Base-by-base conservation (phyloP, 1,284 basidiomycete species). In the Fistulina hepatica region DNA sequence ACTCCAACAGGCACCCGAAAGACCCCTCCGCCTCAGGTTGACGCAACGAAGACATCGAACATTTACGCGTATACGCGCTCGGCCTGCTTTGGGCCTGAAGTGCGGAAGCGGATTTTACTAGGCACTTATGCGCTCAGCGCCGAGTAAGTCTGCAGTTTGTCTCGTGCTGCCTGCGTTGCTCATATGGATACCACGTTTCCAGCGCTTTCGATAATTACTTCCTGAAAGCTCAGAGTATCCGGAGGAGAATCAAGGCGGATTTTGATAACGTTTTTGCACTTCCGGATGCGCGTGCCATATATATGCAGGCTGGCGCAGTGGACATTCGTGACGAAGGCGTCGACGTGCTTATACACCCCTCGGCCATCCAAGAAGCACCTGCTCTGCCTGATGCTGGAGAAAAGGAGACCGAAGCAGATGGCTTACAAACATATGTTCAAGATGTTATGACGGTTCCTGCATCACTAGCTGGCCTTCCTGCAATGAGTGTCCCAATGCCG, bases 201-300 rank as follows among this genome's bases (percentile, higher is more conserved):
- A 94, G 89, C 46, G 91, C 90, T 11, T 95, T 93, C 55, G 85
- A 97, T 60, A 97, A 95, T 54, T 97, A 94, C 57, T 97, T 92
- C 55, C 69, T 97, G 3, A 86, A 94, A 60, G 92, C 95, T 0
- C 82, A 92, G 44, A 69, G 77, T 13, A 71, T 97, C 15, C 76
- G 94, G 2, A 67, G 71, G 28, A 58, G 71, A 6, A 63, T 98
- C 36, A 71, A 75, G 45, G 50, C 68, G 3, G 92, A 97, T 50
- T 94, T 92, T 48, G 65, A 83, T 47, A 49, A 54, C 0, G 71
- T 81, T 16, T 89, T 97, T 56, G 61, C 68, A 2, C 55, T 69
- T 1, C 62, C 67, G 1, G 73, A 73, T 46, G 63, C 38, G 15
- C 17, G 37, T 8, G 1, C 20, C 10, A 49, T 21, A n/a, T 28